A percentile compares a stretch with the other conserved stretches of the same genome.
Conservation (phyloP, 2,329 filamentous ascomycete genomes). For the Cyphellophora europaea region DNA sequence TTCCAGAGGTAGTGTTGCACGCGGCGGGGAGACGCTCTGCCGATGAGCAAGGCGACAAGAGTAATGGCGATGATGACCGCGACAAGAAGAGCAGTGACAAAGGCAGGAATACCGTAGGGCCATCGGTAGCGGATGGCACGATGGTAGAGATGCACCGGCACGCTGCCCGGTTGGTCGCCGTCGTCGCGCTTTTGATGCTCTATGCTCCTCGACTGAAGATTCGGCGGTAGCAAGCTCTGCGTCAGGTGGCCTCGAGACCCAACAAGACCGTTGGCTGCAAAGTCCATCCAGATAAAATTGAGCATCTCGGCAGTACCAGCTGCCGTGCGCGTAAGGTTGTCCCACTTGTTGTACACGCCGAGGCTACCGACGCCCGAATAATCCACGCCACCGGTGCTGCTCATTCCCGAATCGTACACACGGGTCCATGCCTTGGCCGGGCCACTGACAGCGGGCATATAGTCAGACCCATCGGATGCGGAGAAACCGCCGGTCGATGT, state of each 20-base stretch:
- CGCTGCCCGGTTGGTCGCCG: neutral
- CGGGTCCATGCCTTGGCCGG: constrained; percentile 3
- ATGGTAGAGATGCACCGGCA: constrained; percentile 22
- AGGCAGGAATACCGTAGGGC: constrained; percentile 26
- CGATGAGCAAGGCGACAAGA: constrained; percentile 28
- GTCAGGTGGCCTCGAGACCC: constrained; percentile 25
- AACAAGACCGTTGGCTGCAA: constrained; percentile 33
- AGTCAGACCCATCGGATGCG: constrained; percentile 22
- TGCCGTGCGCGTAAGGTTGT: constrained; percentile 23
- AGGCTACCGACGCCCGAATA: constrained; percentile 28
- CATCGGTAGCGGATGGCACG: constrained; percentile 24
- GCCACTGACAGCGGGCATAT: neutral
- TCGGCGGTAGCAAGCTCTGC: constrained; percentile 3
- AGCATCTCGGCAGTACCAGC: constrained; percentile 26
- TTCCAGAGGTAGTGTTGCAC: constrained; percentile 10
- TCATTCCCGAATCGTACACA: constrained; percentile 2
- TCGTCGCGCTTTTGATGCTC: constrained; percentile 5
- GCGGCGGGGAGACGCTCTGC: constrained; percentile 6
- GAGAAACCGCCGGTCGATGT: constrained; percentile 23
- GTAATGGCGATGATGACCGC: constrained; percentile 26
- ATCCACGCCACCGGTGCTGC: constrained; percentile 3
- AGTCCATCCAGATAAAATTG: constrained; percentile 38
- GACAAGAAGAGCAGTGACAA: constrained; percentile 26
- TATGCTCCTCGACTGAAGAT: constrained; percentile 4
- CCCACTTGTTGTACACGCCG: constrained; percentile 31